A percentile compares a stretch with the other conserved stretches of the same genome.
phyloP scores from a whole-genome alignment of 345 rosid species.

The Dipteronia sinensis region DNA sequence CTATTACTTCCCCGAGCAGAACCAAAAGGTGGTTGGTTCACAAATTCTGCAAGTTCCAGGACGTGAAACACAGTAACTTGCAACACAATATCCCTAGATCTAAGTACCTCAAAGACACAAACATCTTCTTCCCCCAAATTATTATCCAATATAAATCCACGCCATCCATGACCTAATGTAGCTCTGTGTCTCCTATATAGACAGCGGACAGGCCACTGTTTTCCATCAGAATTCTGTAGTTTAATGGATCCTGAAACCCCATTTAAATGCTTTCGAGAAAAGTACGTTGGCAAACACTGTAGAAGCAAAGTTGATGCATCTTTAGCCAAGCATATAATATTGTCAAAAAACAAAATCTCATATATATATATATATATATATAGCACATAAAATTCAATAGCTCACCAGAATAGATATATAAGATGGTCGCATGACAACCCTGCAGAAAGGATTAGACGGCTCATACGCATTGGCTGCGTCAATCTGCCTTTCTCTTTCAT shows the following conservation, averaged over 20 bases:
- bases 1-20: background rate
- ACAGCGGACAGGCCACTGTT: constrained; percentile 30
- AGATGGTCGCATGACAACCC: constrained; percentile 37
- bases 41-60: constrained; percentile 1
- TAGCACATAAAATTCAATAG: background rate
- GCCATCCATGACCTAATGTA: constrained; percentile 56
- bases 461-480: constrained; percentile 33
- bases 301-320: background rate
- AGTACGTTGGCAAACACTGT: constrained; percentile 13
- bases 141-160: constrained; percentile 49
- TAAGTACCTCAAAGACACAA: constrained; percentile 55
- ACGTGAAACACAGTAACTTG: background rate
- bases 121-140: constrained; percentile 59
- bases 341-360: background rate
- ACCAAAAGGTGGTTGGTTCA: constrained; percentile 4
- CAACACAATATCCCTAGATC: constrained; percentile 6
- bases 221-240: background rate
- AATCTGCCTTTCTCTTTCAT: constrained; percentile 35
- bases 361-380: too few species aligned
- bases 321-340: background rate
- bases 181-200: constrained; percentile 27
- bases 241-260: constrained; percentile 31
- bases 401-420: constrained; percentile 14
- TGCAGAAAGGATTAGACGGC: constrained; percentile 41
- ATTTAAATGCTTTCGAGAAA: constrained; percentile 6